Conservation (phyloP, 2,329 filamentous ascomycete species). For the Colletotrichum incanum region DNA sequence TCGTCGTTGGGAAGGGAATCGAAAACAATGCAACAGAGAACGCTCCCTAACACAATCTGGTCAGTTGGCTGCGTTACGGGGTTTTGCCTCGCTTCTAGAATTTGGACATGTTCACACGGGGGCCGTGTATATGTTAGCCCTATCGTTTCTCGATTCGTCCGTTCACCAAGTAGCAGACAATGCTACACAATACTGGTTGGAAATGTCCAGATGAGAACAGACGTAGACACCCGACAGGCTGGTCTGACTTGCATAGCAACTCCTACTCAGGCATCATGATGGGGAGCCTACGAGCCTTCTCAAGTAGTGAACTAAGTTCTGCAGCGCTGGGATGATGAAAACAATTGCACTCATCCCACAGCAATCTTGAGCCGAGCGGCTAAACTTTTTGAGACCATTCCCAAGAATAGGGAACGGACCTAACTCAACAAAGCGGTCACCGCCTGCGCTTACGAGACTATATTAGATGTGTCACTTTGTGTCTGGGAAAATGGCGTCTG, state of each 20-base stretch:
- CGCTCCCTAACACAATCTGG: background rate
- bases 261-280: background rate
- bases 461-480: background rate
- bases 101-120: background rate
- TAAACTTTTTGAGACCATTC: background rate
- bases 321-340: background rate
- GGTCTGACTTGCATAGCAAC: slow-evolving; percentile 10
- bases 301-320: background rate
- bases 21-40: slow-evolving; percentile 11
- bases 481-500: background rate
- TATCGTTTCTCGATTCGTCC: background rate
- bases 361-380: background rate
- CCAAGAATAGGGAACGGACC: background rate
- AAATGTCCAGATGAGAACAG: slow-evolving; percentile 12
- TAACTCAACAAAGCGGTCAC: background rate
- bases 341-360: background rate
- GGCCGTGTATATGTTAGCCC: background rate
- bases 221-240: background rate
- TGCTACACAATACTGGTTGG: background rate
- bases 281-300: too few species aligned
- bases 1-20: background rate
- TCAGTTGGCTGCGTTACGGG: background rate
- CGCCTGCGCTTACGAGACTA: background rate
- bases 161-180: background rate
- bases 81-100: slow-evolving; percentile 16